Evolutionary conservation across 352 stramenopile species (phyloP), one percentile per base, ranked within the genome.

Genomic region (Phytophthora europaea): DNA sequence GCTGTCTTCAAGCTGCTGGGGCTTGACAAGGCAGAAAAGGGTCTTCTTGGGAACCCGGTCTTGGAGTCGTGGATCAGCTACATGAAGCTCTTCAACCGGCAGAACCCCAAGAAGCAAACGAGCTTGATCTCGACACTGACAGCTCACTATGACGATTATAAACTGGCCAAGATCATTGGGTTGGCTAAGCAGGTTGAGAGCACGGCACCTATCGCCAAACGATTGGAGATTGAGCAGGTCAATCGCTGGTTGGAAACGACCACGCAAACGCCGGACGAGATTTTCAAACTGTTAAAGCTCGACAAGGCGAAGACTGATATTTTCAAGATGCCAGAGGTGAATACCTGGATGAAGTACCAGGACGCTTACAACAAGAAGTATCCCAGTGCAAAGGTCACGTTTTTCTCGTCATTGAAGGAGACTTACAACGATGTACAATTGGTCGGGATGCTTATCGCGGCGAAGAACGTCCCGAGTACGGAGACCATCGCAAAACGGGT

Each of bases 81-180:
- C 45, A 57, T 40, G 16, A 61, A 55, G 13, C 5, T 38, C 2
- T 72, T 61, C 65, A 72, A 72, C 36, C 34, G 61, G 26, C 16
- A 61, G 18, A 22, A 65, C 9, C 63, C 53, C 15, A 48, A 8
- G 31, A 52, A 61, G 55, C 38, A 58, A 36, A 72, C 62, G 1
- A 67, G 47, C 4, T 64, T 56, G 50, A 56, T 56, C 13, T 56
- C 50, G 22, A 56, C 50, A 36, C 23, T 56, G 15, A 18, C 12
- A 15, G 23, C 50, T 9, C 10, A 56, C 50, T 56, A 36, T 6
- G 4, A 2, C 4, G 23, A 56, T n/a, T 5, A 20, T 2, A 23
- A 34, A 26, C 4, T 56, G 23, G 50, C 50, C 2, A 18, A 20
- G 23, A 56, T 56, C 6, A n/a, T 56, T 13, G 50, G 23, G 18